These are phyloP conservation scores for Leishmania major DNA, from an alignment of 208 protist species.

Conservation along the genomic window DNA sequence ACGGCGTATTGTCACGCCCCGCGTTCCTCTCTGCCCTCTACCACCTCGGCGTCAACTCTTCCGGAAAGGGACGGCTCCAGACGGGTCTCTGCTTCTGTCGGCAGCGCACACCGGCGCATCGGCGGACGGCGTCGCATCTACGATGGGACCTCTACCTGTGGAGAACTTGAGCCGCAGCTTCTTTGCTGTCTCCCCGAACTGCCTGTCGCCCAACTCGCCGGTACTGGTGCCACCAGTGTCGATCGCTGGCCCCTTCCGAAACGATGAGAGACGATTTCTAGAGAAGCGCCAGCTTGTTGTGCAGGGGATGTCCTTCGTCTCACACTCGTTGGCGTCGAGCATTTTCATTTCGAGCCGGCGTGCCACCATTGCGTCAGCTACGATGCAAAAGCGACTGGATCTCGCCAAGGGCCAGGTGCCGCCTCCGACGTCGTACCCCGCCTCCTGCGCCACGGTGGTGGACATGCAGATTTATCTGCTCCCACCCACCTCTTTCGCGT, in stretches of 20 bases:
- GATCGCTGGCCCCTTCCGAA: constrained; percentile 24
- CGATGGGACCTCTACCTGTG: background rate
- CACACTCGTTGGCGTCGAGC: constrained; percentile 43
- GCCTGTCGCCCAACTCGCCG: constrained; percentile 1
- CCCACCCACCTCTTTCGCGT: background rate
- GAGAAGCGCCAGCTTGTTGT: constrained; percentile 36
- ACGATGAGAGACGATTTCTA: constrained; percentile 37
- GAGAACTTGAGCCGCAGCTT: background rate
- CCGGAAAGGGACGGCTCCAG: background rate
- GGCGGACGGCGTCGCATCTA: background rate
- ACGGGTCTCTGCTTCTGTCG: constrained; percentile 1
- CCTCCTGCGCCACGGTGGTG: background rate
- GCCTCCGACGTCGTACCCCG: no score
- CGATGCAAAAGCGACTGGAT: constrained; percentile 16
- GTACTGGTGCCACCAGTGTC: constrained; percentile 9
- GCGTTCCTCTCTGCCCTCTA: constrained; percentile 10
- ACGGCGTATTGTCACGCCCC: constrained; percentile 10
- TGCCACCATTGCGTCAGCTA: constrained; percentile 28
- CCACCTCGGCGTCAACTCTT: constrained; percentile 17
- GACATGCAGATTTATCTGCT: background rate
- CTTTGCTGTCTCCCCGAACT: constrained; percentile 1
- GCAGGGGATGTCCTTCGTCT: constrained; percentile 31
- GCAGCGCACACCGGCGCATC: background rate
- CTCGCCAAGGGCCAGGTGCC: background rate
- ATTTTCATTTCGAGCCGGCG: constrained; percentile 44